Evolutionary conservation across 495 filamentous ascomycete species (phyloP).

Genomic region (Antarctomyces pellizariae): DNA sequence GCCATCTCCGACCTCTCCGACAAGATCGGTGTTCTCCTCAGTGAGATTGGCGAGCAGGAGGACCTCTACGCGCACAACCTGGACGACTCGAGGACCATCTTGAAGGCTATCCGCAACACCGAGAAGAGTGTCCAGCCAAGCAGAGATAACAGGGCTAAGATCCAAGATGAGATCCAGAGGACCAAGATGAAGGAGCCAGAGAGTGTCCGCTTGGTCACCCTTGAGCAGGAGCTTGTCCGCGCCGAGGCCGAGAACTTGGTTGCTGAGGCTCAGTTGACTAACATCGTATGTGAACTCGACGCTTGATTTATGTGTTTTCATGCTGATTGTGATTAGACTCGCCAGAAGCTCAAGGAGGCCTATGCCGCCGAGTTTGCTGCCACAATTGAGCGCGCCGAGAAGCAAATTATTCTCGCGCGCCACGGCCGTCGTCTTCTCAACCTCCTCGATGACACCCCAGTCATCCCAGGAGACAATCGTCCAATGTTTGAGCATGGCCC

Average conservation of each 20-base stretch:
- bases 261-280: constrained; percentile 89
- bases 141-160: constrained; percentile 60
- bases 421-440: constrained; percentile 70
- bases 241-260: constrained; percentile 90
- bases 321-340: constrained; percentile 29
- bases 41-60: constrained; percentile 82
- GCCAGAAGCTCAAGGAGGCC: constrained; percentile 82
- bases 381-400: constrained; percentile 84
- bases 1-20: constrained; percentile 72
- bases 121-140: constrained; percentile 84
- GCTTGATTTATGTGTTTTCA: neutral
- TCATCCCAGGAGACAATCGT: constrained; percentile 64
- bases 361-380: constrained; percentile 71
- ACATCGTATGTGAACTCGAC: constrained; percentile 35
- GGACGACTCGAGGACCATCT: constrained; percentile 52
- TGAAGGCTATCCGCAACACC: constrained; percentile 84
- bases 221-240: constrained; percentile 90
- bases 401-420: constrained; percentile 77
- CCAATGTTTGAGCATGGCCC: constrained; percentile 35
- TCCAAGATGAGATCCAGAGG: constrained; percentile 72
- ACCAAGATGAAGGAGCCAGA: constrained; percentile 75
- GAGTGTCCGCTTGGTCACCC: constrained; percentile 44
- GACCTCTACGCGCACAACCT: constrained; percentile 65
- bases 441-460: constrained; percentile 74
- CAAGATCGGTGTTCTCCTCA: constrained; percentile 78